Base-by-base conservation (phyloP, 305 asterid genomes). In the Fraxinus dipetala region DNA sequence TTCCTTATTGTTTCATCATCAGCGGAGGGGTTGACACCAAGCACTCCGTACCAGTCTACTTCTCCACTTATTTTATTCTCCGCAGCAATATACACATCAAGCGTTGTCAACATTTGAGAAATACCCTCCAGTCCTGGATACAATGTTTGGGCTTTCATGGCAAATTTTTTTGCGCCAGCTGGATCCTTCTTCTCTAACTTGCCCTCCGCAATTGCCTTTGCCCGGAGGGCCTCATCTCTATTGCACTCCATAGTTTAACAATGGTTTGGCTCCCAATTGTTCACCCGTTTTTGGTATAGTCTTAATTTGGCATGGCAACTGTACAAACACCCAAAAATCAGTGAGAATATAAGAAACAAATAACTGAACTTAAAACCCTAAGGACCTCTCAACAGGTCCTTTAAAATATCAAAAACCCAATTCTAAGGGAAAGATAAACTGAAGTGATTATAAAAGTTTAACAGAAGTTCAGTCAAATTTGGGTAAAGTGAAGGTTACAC, bases 21-120 rank as follows among this genome's bases (percentile, higher is more conserved):
- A 65, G 88, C 91, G 10, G 93, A 85, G 31, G 96, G 98, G 79
- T 40, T 84, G 78, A 92, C 94, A 31, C 94, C 90, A 83, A 94
- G 97, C 75, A 94, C 92, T n/a, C 91, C 92, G 75, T 93, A 94
- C 97, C 97, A 94, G 80, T 94, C 98, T 24, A 86, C 86, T 89
- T 91, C 97, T 5, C 94, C 95, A 63, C 89, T 85, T 74, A 92
- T 81, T 88, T 89, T 94, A 84, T 93, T 92, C 87, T 90, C 96
- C 4, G 98, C 95, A 80, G 96, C 84, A 56, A 91, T 65, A 82
- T 92, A 91, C 34, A 93, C 92, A 78, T 93, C 93, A 76, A 94
- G 84, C 35, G 91, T 88, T n/a, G 95, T 88, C 89, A 89, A 82
- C 87, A 92, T 81, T 61, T 93, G 98, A 83, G 93, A 43, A 81